Evolutionary conservation across 176 grass and related monocot genomes (phyloP), one percentile per base, ranked within the genome.

Genomic region (Hyparrhenia diplandra): DNA sequence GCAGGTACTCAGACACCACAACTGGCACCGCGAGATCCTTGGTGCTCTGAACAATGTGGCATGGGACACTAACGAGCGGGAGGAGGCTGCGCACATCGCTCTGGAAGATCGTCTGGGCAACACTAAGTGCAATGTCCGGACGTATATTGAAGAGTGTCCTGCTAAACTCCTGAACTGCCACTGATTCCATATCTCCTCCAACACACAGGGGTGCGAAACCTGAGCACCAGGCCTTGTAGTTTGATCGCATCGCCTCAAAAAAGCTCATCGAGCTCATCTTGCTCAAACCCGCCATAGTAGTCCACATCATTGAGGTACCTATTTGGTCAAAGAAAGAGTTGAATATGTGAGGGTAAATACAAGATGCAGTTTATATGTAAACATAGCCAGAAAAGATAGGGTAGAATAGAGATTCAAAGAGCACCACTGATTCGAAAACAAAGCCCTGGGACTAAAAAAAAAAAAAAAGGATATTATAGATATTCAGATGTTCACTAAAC

Each of bases 111-210:
- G 90, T 93, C 78, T 91, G 92, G 10, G 88, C 88, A 43, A 99
- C 88, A 30, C 90, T 88, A 6, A 99, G 64, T 16, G 96, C 92
- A 61, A 95, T 93, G 67, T 99, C 96, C 40, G 96, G 96, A 32
- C 96, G 96, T 18, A 99, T 99, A 43, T 99, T 99, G 79, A 99
- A 99, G 17, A 95, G 90, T 13, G 96, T 99, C 65, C 96, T 83
- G 67, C 96, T 99, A 59, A 99, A 99, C 80, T 99, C 96, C 84
- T 99, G 96, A 75, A 99, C 96, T 20, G 90, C 87, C 28, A 93
- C 86, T 1, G 96, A 99, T 52, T 95, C 92, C 92, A 99, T 91
- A 42, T 99, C 96, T 60, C 96, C 96, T 80, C 96, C 96, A 55
- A 95, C 85, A 40, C 71, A 79, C 4, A 98, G 76, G 67, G 96